A percentile compares a stretch with the other conserved stretches of the same genome.
Evolutionary conservation across 75 land plant genomes (phyloP).

Genomic region (Picea glauca): DNA sequence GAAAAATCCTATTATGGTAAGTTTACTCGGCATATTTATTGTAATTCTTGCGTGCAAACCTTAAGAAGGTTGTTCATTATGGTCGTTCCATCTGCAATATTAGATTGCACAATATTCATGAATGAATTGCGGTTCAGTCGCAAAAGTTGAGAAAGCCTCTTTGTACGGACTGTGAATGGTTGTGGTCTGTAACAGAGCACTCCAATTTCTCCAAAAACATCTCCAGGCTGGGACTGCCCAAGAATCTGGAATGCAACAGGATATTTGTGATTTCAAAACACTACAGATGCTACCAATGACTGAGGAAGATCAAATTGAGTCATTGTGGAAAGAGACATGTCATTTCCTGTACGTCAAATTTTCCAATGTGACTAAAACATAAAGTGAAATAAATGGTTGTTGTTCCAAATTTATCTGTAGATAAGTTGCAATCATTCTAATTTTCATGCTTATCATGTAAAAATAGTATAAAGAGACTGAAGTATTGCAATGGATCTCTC

Average conservation of each 20-base stretch:
- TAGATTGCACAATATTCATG: conserved; percentile 49
- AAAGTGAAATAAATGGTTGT: too few relatives aligned
- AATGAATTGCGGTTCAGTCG: conserved; percentile 50
- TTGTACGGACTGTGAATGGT: conserved; percentile 63
- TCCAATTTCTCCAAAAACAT: conserved; percentile 66
- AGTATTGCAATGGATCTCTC: neutral
- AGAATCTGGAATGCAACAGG: conserved; percentile 26
- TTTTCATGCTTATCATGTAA: too few relatives aligned
- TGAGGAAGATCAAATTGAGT: neutral
- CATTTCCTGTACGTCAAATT: neutral
- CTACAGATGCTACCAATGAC: neutral
- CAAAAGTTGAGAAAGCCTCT: conserved; percentile 50
- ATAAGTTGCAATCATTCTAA: too few relatives aligned
- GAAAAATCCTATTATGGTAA: too few relatives aligned
- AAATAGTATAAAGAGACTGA: neutral
- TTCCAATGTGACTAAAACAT: too few relatives aligned
- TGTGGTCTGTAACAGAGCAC: conserved; percentile 71
- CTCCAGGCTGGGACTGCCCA: conserved; percentile 36
- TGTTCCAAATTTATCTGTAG: too few relatives aligned
- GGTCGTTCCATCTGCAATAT: conserved; percentile 55
- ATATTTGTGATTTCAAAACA: neutral
- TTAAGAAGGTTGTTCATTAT: conserved; percentile 64
- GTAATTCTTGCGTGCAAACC: conserved; percentile 22
- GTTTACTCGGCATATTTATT: too few relatives aligned
- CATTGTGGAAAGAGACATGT: neutral